Evolutionary conservation across 169 alveolate species (phyloP).

Genomic region (Babesia ovis): DNA sequence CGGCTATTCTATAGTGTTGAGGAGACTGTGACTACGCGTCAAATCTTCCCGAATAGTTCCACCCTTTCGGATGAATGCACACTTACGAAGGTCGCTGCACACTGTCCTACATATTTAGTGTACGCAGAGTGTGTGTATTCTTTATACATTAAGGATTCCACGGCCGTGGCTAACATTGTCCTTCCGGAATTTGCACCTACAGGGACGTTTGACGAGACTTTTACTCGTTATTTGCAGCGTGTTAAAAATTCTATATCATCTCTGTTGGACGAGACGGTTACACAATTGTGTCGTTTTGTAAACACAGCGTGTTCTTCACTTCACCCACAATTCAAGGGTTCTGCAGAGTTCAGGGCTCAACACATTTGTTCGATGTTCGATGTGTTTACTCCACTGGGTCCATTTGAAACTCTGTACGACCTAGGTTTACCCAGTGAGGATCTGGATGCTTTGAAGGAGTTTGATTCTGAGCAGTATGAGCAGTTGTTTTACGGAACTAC

Average conservation of each 20-base stretch:
- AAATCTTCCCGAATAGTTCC: neutral
- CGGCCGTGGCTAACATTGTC: neutral
- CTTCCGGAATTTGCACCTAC: neutral
- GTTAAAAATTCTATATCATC: neutral
- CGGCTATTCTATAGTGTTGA: neutral
- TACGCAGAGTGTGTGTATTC: constrained; percentile 55
- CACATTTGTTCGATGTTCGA: constrained; percentile 51
- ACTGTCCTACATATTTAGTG: constrained; percentile 47
- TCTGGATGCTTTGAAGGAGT: neutral
- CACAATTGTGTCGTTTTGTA: constrained; percentile 51
- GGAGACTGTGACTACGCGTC: neutral
- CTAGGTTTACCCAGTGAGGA: neutral
- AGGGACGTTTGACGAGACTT: neutral
- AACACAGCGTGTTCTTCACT: constrained; percentile 49
- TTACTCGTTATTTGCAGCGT: neutral
- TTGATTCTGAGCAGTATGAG: constrained; percentile 18
- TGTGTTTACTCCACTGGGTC: constrained; percentile 41
- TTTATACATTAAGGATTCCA: neutral
- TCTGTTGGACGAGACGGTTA: constrained; percentile 26
- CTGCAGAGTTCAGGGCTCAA: constrained; percentile 1
- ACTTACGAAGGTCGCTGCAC: constrained; percentile 39
- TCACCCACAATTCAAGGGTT: constrained; percentile 53
- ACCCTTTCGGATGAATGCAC: constrained; percentile 3
- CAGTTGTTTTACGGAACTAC: neutral
- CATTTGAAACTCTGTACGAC: constrained; percentile 3